Percentiles rank a stretch among this genome's conserved stretches.
These are phyloP conservation scores for Aspergillus pseudoterreus DNA, from an alignment of 2,329 filamentous ascomycete genomes.

Conservation along the genomic window DNA sequence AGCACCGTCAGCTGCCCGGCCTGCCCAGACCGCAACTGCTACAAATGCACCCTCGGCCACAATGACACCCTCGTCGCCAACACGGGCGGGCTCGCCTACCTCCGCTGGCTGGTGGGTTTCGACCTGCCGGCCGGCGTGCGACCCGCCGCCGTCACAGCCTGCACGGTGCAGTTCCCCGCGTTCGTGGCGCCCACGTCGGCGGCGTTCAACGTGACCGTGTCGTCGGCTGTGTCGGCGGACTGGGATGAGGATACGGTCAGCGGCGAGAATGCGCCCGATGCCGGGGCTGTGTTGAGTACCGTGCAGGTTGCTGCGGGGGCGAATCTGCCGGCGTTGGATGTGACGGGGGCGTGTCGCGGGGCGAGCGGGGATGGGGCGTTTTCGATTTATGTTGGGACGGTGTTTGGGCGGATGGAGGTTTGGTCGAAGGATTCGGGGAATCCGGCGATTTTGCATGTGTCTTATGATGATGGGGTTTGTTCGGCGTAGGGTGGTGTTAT, in stretches of 20 bases:
- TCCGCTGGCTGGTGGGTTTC: not conserved
- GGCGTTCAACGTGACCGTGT: not conserved
- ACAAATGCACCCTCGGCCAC: not conserved
- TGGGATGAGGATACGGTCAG: not conserved
- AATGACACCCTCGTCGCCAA: not conserved
- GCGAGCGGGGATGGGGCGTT: not conserved
- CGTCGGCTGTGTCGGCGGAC: not conserved
- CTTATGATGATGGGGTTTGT: not conserved
- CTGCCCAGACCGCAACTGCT: not conserved
- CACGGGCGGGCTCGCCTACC: not conserved
- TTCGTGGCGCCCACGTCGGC: not conserved
- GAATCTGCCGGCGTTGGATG: not conserved
- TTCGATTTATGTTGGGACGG: constrained; percentile 1
- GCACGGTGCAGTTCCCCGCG: not conserved
- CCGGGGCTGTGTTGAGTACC: not conserved
- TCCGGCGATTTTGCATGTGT: not conserved
- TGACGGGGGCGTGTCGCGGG: not conserved
- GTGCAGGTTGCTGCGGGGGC: not conserved
- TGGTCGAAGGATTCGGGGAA: not conserved
- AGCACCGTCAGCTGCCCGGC: not conserved
- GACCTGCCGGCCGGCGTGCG: not conserved
- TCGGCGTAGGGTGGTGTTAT: no score
- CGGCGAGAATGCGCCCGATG: not conserved
- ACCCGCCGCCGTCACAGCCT: not conserved
- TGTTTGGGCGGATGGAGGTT: not conserved